Base-by-base conservation (phyloP, 1,284 basidiomycete genomes). In the Lentinus polychrous region DNA sequence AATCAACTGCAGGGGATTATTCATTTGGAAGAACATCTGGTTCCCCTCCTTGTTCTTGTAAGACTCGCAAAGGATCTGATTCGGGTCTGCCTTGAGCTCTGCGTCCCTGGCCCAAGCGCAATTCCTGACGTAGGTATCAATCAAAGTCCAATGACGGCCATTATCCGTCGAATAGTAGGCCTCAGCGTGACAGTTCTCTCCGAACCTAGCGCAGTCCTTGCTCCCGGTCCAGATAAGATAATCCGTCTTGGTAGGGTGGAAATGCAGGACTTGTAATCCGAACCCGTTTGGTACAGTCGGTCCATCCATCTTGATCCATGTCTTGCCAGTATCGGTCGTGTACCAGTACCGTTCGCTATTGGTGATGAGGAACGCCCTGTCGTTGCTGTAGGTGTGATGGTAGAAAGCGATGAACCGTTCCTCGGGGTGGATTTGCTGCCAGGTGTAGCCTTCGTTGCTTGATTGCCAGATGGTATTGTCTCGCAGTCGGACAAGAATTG, bases 51-150 rank as follows among this genome's bases (percentile, higher is more conserved):
- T 97, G 58, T 84, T 75, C 57, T 72, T 67, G 66, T 89, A 96
- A 4, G 81, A 84, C 72, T 98, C 95, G 75, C 95, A 99, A 10
- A 98, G 66, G 57, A 99, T 96, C 67, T 92, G 84, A 49, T 79
- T 79, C 39, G 83, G 79, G 62, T 98, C 94, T 49, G 91, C 77
- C 53, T 80, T 76, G 48, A 96, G 74, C 53, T 87, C 75, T 48
- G 73, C 71, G 61, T 94, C 93, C 47, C 82, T 75, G 3, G 88
- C 91, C 89, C 94, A 99, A n/a, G 86, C 85, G 62, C 95, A 99
- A 46, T 87, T 90, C 45, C 81, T 74, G 31, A 98, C 91, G 58
- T 98, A 98, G 23, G 77, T 76, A 49, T 97, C 95, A 43, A 98
- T 73, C 41, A 76, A 61, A 8, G 67, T 55, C 94, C 95, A 99